Base-by-base conservation (phyloP, 805 yeast species). In the Cephaloascus albidus region DNA sequence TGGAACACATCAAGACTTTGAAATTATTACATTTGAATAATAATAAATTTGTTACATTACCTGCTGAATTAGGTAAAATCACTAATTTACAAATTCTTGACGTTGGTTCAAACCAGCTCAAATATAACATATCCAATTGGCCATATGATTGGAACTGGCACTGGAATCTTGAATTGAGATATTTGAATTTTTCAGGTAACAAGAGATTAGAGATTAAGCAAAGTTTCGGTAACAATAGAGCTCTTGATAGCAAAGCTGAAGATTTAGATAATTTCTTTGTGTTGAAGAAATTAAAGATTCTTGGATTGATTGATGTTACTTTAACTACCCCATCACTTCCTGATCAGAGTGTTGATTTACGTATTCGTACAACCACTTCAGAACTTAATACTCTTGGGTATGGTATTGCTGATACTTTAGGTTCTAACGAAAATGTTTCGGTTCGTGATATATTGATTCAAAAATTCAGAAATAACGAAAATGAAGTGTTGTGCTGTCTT, bases 91-190 rank as follows among this genome's bases (percentile, higher is more conserved):
- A 72, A 26, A 81, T 79, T 8, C 69, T 93, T 30, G 99, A 93
- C 61, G 93, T 86, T 15, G 95, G 97, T 3, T 85, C 94, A 2
- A 93, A 93, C 56, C 81, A 80, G 44, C 66, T 93, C 59, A 85
- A 88, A 52, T 93, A 93, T 59, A 93, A 93, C 51, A 87, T 90
- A 40, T 83, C 93, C 3, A 93, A 93, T 57, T 85, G 88, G 74
- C 94, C 93, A 14, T 90, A 86, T 54, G 98, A 93, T 56, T 93
- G 97, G 97, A 93, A 87, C 60, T 93, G 98, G 98, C 80, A 83
- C 50, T 80, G 79, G 66, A 93, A 93, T 54, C 66, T 72, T 39
- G 76, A 78, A 33, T 66, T 93, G 57, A 77, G 70, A 48, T 88
- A 83, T 51, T 71, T 93, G 54, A 93, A 90, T 56, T 81, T 93